A percentile compares a stretch with the other conserved stretches of the same genome.
Conservation (phyloP, 129 eudicot species). For the Ambrosia artemisiifolia region DNA sequence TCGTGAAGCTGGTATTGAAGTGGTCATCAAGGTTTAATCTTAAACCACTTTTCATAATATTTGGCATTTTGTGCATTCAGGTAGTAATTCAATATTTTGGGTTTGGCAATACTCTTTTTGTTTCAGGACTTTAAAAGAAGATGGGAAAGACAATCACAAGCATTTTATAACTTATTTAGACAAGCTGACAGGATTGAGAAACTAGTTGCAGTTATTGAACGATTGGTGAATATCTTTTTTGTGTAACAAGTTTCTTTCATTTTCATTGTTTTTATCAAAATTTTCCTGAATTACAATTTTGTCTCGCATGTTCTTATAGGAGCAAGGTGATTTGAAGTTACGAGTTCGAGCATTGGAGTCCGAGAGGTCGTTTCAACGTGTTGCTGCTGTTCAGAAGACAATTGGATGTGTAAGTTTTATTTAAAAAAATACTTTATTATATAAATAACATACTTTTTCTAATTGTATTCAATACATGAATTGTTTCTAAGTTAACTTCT, state of each 20-base stretch:
- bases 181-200: conserved; percentile 96
- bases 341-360: conserved; percentile 94
- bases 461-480: not conserved
- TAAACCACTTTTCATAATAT: not conserved
- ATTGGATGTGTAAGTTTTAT: conserved; percentile 67
- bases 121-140: conserved; percentile 84
- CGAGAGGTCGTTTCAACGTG: conserved; percentile 96
- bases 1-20: conserved; percentile 99
- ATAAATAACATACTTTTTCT: not conserved
- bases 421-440: not conserved
- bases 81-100: conserved; percentile 10
- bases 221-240: conserved; percentile 56
- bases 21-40: conserved; percentile 59
- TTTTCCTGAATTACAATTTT: not conserved
- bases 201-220: conserved; percentile 77
- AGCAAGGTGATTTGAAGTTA: conserved; percentile 97
- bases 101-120: conserved; percentile 2
- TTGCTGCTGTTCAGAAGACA: conserved; percentile 93
- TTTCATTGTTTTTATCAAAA: not conserved
- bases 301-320: conserved; percentile 39
- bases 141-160: conserved; percentile 92
- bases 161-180: conserved; percentile 86
- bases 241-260: conserved; percentile 40
- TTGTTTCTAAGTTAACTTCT: not conserved
- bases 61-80: not conserved